Percentiles rank a stretch among this genome's conserved stretches.
phyloP scores from a whole-genome alignment of 1,139 yeast genomes.

The Lodderomyces oxycetoniae region DNA sequence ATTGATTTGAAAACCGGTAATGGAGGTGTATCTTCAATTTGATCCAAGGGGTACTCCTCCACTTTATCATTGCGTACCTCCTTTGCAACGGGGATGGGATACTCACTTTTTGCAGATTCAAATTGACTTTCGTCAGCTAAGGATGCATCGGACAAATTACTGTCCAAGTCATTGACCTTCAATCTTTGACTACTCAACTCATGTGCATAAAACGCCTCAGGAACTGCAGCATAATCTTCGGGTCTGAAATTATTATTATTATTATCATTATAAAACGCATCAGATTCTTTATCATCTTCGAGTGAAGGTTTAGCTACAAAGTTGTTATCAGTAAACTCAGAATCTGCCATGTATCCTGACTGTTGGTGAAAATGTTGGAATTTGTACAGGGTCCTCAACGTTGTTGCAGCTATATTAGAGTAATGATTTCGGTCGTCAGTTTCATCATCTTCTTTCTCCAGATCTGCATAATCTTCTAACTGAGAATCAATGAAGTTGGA shows the following conservation, averaged over 20 bases:
- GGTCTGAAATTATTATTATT: conserved; percentile 1
- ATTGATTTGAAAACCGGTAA: conserved; percentile 31
- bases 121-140: conserved; percentile 23
- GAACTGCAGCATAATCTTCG: conserved; percentile 18
- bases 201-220: conserved; percentile 18
- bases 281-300: conserved; percentile 4
- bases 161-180: conserved; percentile 16
- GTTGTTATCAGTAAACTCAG: conserved; percentile 18
- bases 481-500: conserved; percentile 5
- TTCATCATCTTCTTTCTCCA: conserved; percentile 5
- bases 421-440: not conserved
- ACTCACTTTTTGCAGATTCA: conserved; percentile 11
- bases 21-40: conserved; percentile 10
- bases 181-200: conserved; percentile 9
- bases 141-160: conserved; percentile 24
- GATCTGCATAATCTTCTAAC: conserved; percentile 5
- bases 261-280: conserved; percentile 2
- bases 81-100: not conserved
- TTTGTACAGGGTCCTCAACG: conserved; percentile 6
- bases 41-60: not conserved
- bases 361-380: conserved; percentile 3
- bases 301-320: conserved; percentile 8
- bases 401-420: not conserved
- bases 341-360: conserved; percentile 21
- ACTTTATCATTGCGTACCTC: not conserved